Base-by-base conservation (phyloP, 2,329 filamentous ascomycete species). In the Aschersonia sp. region DNA sequence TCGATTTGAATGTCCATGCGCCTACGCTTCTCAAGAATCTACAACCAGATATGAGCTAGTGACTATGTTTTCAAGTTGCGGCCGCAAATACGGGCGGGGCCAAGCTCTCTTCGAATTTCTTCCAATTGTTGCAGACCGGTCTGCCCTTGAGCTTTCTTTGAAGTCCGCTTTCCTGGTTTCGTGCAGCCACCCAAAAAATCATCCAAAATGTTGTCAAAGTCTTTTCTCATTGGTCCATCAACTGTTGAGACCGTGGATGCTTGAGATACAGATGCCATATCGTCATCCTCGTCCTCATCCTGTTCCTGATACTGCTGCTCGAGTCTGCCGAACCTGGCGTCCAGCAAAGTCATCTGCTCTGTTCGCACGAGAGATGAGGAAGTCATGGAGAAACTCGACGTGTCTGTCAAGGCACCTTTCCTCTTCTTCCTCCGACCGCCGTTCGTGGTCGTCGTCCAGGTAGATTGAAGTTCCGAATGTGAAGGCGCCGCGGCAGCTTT, bases 151-250 rank as follows among this genome's bases (percentile, higher is more conserved):
- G 83, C 83, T 66, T 89, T 88, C 69, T 89, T 91, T 28, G 88
- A 77, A 9, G 74, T 71, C 62, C 81, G 82, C 68, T 88, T 89
- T 2, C 84, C 84, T 30, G 75, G 75, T 65, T 80, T 82, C 7
- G 78, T 78, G 60, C 86, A 84, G 35, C 73, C 80, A 6, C 81
- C 85, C 30, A 97, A 67, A 66, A 98, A 98, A 49, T 95, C 89
- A 60, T 97, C 91, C 73, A 98, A 80, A 61, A 97, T 88, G 51
- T 73, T 77, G 61, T 95, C 83, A 64, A 98, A 95, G 61, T 96
- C 89, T 40, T 74, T 71, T 44, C 88, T 73, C 40, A 87, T 69
- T 7, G 82, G 76, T 0, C 82, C 84, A 60, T 67, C 75, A 1
- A 86, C 80, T 52, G 78, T 83, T 1, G 83, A 87, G 47, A 75